Base-by-base conservation (phyloP, 164 flowering plant genomes). In the Cinnamomum chago region DNA sequence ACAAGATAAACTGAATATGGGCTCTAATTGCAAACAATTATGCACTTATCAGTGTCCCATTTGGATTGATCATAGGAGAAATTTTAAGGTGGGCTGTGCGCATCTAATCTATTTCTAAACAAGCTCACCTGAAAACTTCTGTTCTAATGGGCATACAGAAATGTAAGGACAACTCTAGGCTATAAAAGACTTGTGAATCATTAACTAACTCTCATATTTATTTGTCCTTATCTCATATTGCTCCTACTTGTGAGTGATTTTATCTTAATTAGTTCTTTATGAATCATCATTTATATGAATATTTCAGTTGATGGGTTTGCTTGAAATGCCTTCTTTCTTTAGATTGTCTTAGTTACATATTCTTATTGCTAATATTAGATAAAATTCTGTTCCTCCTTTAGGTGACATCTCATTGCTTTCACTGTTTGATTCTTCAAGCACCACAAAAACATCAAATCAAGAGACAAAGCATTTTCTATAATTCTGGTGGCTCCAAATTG, bases 381-480 rank as follows among this genome's bases (percentile, higher is more conserved):
- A 18, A 14, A 55, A 14, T 55, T 73, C 18, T 23, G 76, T 33
- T 47, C 40, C 82, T 12, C 33, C 58, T 81, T 74, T 86, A 86
- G 86, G 72, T 77, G 65, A 70, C 62, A 22, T 50, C 23, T n/a
- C 79, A 72, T 65, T 87, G 88, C 87, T 78, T 82, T 74, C 84
- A 88, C 74, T 80, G 80, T 77, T 75, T 70, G 76, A 68, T 76
- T 33, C 80, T 84, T 52, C 83, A 84, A 81, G 76, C 82, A 73
- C 70, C 76, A 24, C 77, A 3, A 40, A 72, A 70, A 25, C 70
- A 80, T 71, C 70, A 75, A 23, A 81, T 90, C 71, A 68, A 84
- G 25, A 90, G 90, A 82, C 72, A 76, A 27, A 35, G 67, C 52
- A 82, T 91, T 67, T 88, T 93, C 69, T 87, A 88, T 67, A 83